Conservation (phyloP, 164 flowering plant genomes). For the Hamamelis virginiana region DNA sequence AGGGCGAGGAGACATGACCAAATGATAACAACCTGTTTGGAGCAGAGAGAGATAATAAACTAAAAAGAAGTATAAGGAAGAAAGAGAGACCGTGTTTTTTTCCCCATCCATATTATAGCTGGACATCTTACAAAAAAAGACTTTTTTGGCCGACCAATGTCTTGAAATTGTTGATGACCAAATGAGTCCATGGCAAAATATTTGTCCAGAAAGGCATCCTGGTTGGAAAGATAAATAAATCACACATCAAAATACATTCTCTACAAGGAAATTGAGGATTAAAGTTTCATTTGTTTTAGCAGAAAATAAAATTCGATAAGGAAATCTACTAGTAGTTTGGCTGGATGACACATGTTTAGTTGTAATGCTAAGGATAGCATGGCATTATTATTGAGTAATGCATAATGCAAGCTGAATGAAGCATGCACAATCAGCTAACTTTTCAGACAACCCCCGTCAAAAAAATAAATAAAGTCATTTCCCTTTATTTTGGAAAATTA, state of each 20-base stretch:
- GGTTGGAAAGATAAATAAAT: constrained; percentile 10
- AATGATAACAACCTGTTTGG: constrained; percentile 11
- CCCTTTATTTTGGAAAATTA: too few relatives aligned
- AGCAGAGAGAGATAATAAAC: background rate
- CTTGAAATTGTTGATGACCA: constrained; percentile 34
- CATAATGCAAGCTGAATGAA: too few relatives aligned
- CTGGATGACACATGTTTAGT: too few relatives aligned
- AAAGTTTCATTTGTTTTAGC: background rate
- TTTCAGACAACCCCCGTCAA: too few relatives aligned
- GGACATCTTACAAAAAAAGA: constrained; percentile 53
- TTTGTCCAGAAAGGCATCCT: constrained; percentile 75
- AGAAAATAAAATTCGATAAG: background rate
- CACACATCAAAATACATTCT: background rate
- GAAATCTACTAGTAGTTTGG: too few relatives aligned
- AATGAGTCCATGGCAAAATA: constrained; percentile 55
- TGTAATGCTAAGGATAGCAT: too few relatives aligned
- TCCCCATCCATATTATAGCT: too few relatives aligned
- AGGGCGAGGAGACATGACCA: constrained; percentile 9
- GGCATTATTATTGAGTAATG: too few relatives aligned
- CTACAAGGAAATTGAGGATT: background rate
- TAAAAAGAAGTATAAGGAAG: background rate
- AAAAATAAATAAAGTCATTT: too few relatives aligned
- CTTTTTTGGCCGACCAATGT: constrained; percentile 59
- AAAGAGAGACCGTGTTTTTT: background rate
- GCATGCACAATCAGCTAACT: too few relatives aligned